These are phyloP conservation scores for Penicillium atrosanguineum DNA, from an alignment of 495 filamentous ascomycete genomes.

Conservation along the genomic window DNA sequence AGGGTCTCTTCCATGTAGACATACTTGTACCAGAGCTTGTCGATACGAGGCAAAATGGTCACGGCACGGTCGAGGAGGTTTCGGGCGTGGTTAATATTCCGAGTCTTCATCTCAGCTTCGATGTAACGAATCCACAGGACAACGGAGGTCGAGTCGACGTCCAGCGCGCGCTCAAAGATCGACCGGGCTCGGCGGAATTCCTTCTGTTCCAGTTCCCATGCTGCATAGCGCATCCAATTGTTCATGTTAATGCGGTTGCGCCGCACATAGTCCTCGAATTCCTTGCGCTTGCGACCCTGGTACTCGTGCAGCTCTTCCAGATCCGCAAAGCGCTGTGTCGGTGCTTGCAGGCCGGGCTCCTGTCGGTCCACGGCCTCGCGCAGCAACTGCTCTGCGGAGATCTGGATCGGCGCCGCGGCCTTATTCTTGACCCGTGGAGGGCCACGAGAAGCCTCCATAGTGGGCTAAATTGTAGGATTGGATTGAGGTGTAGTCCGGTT, in stretches of 20 bases:
- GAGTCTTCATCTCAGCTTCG: constrained; percentile 92
- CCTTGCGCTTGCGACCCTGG: constrained; percentile 91
- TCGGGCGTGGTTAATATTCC: constrained; percentile 96
- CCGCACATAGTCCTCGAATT: constrained; percentile 97
- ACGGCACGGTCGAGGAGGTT: constrained; percentile 95
- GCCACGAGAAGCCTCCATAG: constrained; percentile 91
- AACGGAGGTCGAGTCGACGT: constrained; percentile 84
- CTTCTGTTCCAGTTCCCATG: constrained; percentile 98
- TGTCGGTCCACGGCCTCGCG: constrained; percentile 97
- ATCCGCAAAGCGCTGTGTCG: constrained; percentile 92
- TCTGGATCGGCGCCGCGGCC: constrained; percentile 83
- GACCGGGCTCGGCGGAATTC: constrained; percentile 95
- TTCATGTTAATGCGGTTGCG: constrained; percentile 95
- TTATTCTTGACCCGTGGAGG: constrained; percentile 98
- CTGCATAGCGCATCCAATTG: constrained; percentile 98
- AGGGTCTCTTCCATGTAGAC: constrained; percentile 98
- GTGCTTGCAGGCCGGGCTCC: constrained; percentile 81
- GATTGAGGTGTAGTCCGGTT: background rate
- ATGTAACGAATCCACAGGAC: constrained; percentile 85
- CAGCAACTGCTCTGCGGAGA: constrained; percentile 94
- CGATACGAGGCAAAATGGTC: constrained; percentile 85
- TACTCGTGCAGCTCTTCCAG: constrained; percentile 98
- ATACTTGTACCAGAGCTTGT: constrained; percentile 99
- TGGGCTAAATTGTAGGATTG: constrained; percentile 9
- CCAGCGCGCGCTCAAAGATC: constrained; percentile 92